Evolutionary conservation across 192 early-diverging fungal species (phyloP).

Genomic region (Glomus cerebriforme): DNA sequence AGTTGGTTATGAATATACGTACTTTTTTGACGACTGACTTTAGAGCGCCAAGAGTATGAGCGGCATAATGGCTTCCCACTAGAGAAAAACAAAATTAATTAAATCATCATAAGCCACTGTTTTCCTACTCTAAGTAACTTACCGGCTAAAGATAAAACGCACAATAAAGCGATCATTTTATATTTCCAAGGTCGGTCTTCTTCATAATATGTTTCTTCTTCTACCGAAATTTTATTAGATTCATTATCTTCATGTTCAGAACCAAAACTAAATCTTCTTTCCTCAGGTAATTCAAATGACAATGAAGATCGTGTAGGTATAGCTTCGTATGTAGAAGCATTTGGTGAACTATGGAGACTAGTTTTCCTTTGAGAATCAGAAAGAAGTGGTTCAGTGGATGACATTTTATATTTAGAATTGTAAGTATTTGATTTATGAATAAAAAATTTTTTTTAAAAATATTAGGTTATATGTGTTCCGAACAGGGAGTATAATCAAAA

Average conservation of each 20-base stretch:
- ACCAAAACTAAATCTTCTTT: background rate
- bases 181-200: conserved; percentile 43
- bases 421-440: too few species aligned
- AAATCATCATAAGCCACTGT: background rate
- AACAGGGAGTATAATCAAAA: too few species aligned
- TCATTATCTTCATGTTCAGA: background rate
- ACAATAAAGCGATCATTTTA: conserved; percentile 58
- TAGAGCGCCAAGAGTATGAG: conserved; percentile 69
- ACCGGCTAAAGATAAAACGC: conserved; percentile 64
- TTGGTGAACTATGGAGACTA: background rate
- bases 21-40: conserved; percentile 69
- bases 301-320: background rate
- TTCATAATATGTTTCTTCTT: too few species aligned
- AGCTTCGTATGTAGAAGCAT: background rate
- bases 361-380: background rate
- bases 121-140: conserved; percentile 28
- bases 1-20: conserved; percentile 32
- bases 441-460: too few species aligned
- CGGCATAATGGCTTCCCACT: conserved; percentile 74
- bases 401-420: background rate
- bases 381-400: background rate
- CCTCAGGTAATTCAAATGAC: background rate
- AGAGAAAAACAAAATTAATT: background rate
- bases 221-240: background rate
- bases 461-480: too few species aligned